Evolutionary conservation across 768 basidiomycete genomes (phyloP).

Genomic region (Punctularia strigosozonata): DNA sequence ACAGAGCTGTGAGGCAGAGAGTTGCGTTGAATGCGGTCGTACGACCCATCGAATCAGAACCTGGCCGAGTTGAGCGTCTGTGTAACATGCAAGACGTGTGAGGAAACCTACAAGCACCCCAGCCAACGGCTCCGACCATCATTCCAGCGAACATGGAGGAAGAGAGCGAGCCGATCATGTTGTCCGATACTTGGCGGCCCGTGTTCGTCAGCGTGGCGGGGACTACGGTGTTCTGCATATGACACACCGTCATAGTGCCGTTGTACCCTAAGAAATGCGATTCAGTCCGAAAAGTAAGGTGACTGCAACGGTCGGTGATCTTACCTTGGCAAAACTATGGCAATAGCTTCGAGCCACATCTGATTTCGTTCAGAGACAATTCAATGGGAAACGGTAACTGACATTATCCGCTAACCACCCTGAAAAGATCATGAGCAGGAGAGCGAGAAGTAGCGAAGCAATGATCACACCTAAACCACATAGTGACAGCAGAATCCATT

Average conservation of each 20-base stretch:
- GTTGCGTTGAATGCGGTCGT: conserved; percentile 89
- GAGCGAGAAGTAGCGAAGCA: conserved; percentile 4
- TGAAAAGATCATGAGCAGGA: conserved; percentile 14
- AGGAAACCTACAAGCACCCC: conserved; percentile 71
- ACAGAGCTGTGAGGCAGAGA: conserved; percentile 79
- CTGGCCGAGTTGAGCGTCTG: conserved; percentile 19
- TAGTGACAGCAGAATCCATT: conserved; percentile 70
- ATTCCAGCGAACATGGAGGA: conserved; percentile 92
- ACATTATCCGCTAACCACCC: conserved; percentile 96
- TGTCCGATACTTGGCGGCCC: conserved; percentile 45
- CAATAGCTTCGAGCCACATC: conserved; percentile 92
- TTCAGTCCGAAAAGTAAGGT: too few species aligned
- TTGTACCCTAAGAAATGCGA: too few species aligned
- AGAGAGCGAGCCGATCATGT: conserved; percentile 69
- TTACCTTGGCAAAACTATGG: conserved; percentile 96
- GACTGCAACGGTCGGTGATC: too few species aligned
- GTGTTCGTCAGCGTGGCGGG: conserved; percentile 8
- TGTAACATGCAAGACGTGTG: background rate
- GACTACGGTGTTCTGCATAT: conserved; percentile 5
- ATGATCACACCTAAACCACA: conserved; percentile 77
- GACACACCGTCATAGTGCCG: conserved; percentile 66
- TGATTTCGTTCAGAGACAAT: conserved; percentile 24
- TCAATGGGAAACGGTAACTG: conserved; percentile 11
- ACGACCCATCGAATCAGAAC: conserved; percentile 83
- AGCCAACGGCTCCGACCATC: conserved; percentile 89